A percentile compares a stretch with the other conserved stretches of the same genome.
Evolutionary conservation across 257 asterid species (phyloP).

Genomic region (Thymus mandschuricus): DNA sequence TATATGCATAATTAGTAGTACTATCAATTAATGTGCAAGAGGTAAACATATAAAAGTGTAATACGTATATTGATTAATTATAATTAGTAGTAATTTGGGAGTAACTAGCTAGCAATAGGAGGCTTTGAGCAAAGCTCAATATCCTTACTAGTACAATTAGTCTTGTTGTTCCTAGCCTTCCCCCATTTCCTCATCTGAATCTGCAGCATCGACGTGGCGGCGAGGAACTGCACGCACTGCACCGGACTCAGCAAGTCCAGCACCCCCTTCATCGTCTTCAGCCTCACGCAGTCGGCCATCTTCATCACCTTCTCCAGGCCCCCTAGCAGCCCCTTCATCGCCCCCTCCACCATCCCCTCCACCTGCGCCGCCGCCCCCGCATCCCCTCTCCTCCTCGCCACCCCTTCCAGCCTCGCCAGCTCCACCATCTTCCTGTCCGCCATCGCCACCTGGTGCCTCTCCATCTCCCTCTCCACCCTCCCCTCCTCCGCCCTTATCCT

Average conservation of each 20-base stretch:
- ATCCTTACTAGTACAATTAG: too few species aligned
- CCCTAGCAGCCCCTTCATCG: slow-evolving; percentile 39
- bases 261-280: slow-evolving; percentile 61
- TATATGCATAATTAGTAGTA: too few species aligned
- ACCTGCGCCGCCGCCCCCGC: slow-evolving; percentile 19
- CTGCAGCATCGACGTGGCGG: slow-evolving; percentile 49
- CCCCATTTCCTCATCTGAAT: slow-evolving; percentile 57
- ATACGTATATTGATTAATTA: too few species aligned
- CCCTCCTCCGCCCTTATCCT: slow-evolving; percentile 62
- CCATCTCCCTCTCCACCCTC: slow-evolving; percentile 76
- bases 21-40: too few species aligned
- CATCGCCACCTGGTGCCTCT: slow-evolving; percentile 69
- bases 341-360: slow-evolving; percentile 41
- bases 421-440: slow-evolving; percentile 68
- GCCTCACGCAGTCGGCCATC: slow-evolving; percentile 75
- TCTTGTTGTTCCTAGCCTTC: not conserved
- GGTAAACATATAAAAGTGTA: too few species aligned
- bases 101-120: too few species aligned
- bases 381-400: not conserved
- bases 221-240: slow-evolving; percentile 56
- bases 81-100: too few species aligned
- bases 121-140: too few species aligned
- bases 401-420: slow-evolving; percentile 38
- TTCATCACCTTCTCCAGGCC: slow-evolving; percentile 68
- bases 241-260: slow-evolving; percentile 53